These are phyloP conservation scores for Ceratocystis alfenasii DNA, from an alignment of 2,329 filamentous ascomycete genomes.

Conservation along the genomic window DNA sequence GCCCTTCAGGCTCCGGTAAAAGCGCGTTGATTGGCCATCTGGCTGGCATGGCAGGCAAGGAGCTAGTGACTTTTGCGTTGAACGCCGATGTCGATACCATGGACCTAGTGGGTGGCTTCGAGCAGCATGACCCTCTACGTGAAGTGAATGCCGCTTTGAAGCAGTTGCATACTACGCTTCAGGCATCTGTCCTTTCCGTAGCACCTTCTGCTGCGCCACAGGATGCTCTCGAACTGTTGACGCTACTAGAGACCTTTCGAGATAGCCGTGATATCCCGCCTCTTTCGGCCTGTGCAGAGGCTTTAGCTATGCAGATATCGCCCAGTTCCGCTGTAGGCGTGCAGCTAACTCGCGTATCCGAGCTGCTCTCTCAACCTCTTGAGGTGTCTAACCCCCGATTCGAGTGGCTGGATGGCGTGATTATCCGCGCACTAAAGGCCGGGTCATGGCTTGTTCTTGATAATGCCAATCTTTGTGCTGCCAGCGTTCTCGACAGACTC, in stretches of 20 bases:
- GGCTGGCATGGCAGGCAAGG: slow-evolving; percentile 64
- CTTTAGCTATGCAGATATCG: slow-evolving; percentile 34
- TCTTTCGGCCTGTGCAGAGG: slow-evolving; percentile 32
- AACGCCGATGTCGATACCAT: slow-evolving; percentile 95
- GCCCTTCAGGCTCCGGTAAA: slow-evolving; percentile 77
- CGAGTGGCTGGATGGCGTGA: slow-evolving; percentile 88
- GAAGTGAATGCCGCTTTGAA: slow-evolving; percentile 49
- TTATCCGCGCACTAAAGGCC: slow-evolving; percentile 73
- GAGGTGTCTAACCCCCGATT: slow-evolving; percentile 66
- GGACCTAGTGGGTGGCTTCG: slow-evolving; percentile 93
- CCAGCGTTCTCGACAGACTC: slow-evolving; percentile 83
- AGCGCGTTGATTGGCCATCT: slow-evolving; percentile 67
- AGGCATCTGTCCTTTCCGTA: slow-evolving; percentile 37
- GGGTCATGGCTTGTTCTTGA: slow-evolving; percentile 92
- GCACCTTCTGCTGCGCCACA: slow-evolving; percentile 38
- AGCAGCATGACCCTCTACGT: slow-evolving; percentile 76
- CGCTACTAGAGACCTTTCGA: slow-evolving; percentile 35
- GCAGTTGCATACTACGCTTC: slow-evolving; percentile 40
- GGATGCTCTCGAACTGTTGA: slow-evolving; percentile 40
- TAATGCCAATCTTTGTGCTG: slow-evolving; percentile 92
- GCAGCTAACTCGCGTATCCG: slow-evolving; percentile 38
- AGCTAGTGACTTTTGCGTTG: slow-evolving; percentile 71
- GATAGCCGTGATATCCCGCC: slow-evolving; percentile 27
- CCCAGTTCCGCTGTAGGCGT: slow-evolving; percentile 36
- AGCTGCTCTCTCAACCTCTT: slow-evolving; percentile 41